Percentiles rank a stretch among this genome's conserved stretches.
Conservation (phyloP, 805 yeast genomes). For the Maudiozyma turicensis region DNA sequence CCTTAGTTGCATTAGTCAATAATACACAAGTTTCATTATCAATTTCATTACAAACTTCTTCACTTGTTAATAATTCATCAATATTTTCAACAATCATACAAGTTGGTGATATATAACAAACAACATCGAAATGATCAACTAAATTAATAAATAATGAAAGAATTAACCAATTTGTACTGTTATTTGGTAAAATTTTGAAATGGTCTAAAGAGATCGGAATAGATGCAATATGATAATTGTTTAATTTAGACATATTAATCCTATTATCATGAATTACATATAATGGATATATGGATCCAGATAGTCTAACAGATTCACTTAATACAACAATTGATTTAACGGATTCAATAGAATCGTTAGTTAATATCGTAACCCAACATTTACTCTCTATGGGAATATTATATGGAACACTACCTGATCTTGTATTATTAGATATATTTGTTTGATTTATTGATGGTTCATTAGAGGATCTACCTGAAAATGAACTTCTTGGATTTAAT, state of each 20-base stretch:
- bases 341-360: conserved; percentile 14
- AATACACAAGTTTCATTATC: conserved; percentile 30
- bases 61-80: conserved; percentile 22
- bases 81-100: conserved; percentile 22
- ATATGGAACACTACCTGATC: background rate
- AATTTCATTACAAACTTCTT: conserved; percentile 21
- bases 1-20: conserved; percentile 15
- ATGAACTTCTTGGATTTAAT: conserved; percentile 30
- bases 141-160: conserved; percentile 18
- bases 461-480: conserved; percentile 21
- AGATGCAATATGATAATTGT: conserved; percentile 4
- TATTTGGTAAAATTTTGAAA: background rate
- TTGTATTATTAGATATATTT: background rate
- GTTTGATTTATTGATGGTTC: conserved; percentile 8
- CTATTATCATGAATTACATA: conserved; percentile 15
- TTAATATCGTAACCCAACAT: conserved; percentile 26
- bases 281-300: conserved; percentile 17
- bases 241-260: conserved; percentile 10
- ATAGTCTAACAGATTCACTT: conserved; percentile 15
- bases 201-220: conserved; percentile 3
- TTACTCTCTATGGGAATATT: background rate
- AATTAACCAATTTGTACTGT: conserved; percentile 9
- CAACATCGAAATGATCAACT: conserved; percentile 17
- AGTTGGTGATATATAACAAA: conserved; percentile 26
- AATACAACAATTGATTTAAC: conserved; percentile 19